Evolutionary conservation across 1,284 basidiomycete genomes (phyloP).

Genomic region (Coniferiporia weirii): DNA sequence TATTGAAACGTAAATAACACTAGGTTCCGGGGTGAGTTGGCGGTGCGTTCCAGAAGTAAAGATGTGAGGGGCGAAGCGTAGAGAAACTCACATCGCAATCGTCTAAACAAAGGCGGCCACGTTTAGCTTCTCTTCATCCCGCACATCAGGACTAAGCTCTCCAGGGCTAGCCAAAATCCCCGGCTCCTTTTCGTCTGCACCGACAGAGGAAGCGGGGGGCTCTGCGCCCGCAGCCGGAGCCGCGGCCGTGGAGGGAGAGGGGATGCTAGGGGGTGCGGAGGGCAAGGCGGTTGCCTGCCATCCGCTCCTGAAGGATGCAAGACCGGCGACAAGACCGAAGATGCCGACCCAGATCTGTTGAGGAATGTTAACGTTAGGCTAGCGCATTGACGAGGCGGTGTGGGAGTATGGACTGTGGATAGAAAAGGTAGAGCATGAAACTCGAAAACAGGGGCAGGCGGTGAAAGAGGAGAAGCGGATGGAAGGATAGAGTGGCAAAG

Average conservation of each 20-base stretch:
- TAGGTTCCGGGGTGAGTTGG: too few relatives aligned
- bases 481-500: background rate
- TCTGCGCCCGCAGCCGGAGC: background rate
- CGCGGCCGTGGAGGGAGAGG: too few relatives aligned
- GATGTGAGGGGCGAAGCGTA: too few relatives aligned
- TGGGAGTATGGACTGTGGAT: background rate
- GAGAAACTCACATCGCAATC: too few relatives aligned
- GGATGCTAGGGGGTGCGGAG: constrained; percentile 19
- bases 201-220: background rate
- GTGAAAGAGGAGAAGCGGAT: background rate
- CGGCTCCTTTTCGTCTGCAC: background rate
- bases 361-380: background rate
- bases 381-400: background rate
- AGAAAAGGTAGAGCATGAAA: background rate
- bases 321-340: constrained; percentile 58
- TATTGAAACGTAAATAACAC: too few relatives aligned
- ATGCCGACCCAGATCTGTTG: constrained; percentile 55
- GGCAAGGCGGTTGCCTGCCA: constrained; percentile 69
- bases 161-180: background rate
- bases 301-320: constrained; percentile 64
- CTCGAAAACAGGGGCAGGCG: background rate
- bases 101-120: too few relatives aligned
- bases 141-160: background rate
- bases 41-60: too few relatives aligned
- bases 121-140: too few relatives aligned